These are phyloP conservation scores for Alternaria ventricosa DNA, from an alignment of 2,329 filamentous ascomycete genomes.

Conservation along the genomic window DNA sequence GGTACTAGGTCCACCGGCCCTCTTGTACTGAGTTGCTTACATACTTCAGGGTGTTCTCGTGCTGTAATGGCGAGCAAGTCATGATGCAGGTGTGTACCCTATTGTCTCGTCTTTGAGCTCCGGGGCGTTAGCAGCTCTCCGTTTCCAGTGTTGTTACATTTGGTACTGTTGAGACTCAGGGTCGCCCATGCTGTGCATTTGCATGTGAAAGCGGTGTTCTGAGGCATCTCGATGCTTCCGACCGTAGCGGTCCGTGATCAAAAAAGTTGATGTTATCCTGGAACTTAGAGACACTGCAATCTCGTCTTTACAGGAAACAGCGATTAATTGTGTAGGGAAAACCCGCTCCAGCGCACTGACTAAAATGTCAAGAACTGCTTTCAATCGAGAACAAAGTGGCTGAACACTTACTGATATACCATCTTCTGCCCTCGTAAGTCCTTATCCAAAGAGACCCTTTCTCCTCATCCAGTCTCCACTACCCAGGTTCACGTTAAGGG, in stretches of 20 bases:
- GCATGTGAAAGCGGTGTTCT: background rate
- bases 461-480: background rate
- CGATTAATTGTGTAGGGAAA: background rate
- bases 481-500: background rate
- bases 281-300: background rate
- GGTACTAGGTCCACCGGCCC: background rate
- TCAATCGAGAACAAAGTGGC: background rate
- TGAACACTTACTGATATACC: background rate
- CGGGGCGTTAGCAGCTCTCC: background rate
- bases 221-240: background rate
- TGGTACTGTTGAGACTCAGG: background rate
- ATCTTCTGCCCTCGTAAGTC: background rate
- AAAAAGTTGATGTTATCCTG: background rate
- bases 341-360: background rate
- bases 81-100: background rate
- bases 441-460: background rate
- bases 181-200: background rate
- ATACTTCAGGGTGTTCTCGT: background rate
- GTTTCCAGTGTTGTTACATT: background rate
- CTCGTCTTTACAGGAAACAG: background rate
- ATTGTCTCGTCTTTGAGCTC: background rate
- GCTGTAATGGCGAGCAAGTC: background rate
- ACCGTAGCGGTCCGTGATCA: background rate
- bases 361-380: background rate
- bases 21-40: background rate